Evolutionary conservation across 176 grass and related monocot species (phyloP).

Genomic region (Carex kokanica): DNA sequence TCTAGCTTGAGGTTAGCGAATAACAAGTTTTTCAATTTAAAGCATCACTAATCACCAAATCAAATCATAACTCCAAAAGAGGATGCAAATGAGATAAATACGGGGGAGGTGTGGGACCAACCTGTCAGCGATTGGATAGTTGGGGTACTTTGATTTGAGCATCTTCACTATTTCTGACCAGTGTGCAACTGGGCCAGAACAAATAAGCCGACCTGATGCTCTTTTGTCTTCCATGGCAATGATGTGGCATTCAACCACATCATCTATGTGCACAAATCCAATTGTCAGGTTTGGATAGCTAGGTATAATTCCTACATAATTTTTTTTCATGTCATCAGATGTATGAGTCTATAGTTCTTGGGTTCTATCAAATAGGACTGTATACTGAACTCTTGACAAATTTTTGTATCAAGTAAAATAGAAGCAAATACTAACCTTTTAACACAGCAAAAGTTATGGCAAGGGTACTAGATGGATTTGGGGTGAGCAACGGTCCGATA

Average conservation of each 20-base stretch:
- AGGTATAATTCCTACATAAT: constrained; percentile 32
- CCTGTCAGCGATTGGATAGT: constrained; percentile 48
- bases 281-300: constrained; percentile 60
- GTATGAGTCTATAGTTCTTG: not conserved
- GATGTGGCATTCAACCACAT: constrained; percentile 62
- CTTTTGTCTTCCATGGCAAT: constrained; percentile 71
- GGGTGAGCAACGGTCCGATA: constrained; percentile 46
- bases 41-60: no score
- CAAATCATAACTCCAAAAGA: not conserved
- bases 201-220: constrained; percentile 63
- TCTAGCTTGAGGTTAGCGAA: no score
- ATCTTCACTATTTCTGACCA: constrained; percentile 63
- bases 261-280: constrained; percentile 76
- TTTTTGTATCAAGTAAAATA: not conserved
- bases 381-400: not conserved
- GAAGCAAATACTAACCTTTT: constrained; percentile 27
- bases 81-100: not conserved
- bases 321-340: not conserved
- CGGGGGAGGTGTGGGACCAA: not conserved
- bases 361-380: not conserved
- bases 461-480: constrained; percentile 48
- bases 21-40: no score
- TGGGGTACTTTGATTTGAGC: constrained; percentile 51
- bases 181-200: constrained; percentile 52
- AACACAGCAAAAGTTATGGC: constrained; percentile 47